A percentile compares a stretch with the other conserved stretches of the same genome.
Conservation (phyloP, 768 basidiomycete genomes). For the Mycena kentingensis region DNA sequence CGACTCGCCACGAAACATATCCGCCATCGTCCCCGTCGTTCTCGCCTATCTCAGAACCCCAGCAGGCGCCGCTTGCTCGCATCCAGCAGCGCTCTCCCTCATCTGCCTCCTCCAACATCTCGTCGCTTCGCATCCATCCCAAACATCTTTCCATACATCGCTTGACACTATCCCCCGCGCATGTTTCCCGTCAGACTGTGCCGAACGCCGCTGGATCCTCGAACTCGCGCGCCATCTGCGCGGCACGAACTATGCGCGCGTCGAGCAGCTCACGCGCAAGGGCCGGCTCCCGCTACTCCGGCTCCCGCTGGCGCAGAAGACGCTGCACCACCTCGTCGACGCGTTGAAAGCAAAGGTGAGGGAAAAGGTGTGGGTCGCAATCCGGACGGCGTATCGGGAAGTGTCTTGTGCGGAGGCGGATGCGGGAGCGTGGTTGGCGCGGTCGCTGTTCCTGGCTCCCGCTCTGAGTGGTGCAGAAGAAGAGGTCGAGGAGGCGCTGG, state of each 20-base stretch:
- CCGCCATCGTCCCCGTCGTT: constrained; percentile 62
- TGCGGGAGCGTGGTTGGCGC: constrained; percentile 49
- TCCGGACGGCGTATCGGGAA: constrained; percentile 68
- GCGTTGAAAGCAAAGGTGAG: constrained; percentile 52
- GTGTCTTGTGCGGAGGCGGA: constrained; percentile 43
- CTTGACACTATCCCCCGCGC: constrained; percentile 41
- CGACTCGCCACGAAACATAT: constrained; percentile 59
- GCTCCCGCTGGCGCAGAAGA: constrained; percentile 37
- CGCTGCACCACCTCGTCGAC: constrained; percentile 48
- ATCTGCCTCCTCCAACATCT: constrained; percentile 63
- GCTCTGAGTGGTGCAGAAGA: background rate
- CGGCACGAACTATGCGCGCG: constrained; percentile 52
- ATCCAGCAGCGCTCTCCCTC: constrained; percentile 38
- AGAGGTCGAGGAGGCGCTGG: background rate
- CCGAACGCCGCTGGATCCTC: constrained; percentile 51
- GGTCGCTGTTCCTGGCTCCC: constrained; percentile 44
- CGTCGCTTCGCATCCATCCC: constrained; percentile 62
- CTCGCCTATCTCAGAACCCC: constrained; percentile 50
- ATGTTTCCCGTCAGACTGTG: constrained; percentile 40
- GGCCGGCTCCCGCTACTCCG: constrained; percentile 23
- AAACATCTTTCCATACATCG: constrained; percentile 53
- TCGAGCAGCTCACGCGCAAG: constrained; percentile 47
- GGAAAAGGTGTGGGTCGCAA: constrained; percentile 56
- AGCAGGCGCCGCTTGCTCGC: constrained; percentile 22
- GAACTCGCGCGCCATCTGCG: constrained; percentile 55